A percentile compares a stretch with the other conserved stretches of the same genome.
phyloP scores from a whole-genome alignment of 2,329 filamentous ascomycete species.

The Ophiostoma piceae region DNA sequence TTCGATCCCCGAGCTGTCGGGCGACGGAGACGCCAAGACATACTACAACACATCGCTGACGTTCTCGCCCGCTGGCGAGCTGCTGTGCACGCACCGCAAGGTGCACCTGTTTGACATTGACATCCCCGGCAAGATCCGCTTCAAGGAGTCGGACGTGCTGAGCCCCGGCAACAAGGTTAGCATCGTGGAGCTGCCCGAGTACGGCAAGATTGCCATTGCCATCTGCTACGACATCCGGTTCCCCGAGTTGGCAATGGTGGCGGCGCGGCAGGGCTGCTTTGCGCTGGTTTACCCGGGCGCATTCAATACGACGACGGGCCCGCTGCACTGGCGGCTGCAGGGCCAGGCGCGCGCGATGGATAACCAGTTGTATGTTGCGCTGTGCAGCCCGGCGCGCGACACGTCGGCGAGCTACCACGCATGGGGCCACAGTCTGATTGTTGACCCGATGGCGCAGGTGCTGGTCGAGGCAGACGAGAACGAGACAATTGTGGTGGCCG shows the following conservation, averaged over 20 bases:
- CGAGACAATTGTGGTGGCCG: slow-evolving; percentile 70
- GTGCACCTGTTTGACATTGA: slow-evolving; percentile 97
- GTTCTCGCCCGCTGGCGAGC: slow-evolving; percentile 70
- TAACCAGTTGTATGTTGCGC: slow-evolving; percentile 78
- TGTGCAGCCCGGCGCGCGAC: slow-evolving; percentile 88
- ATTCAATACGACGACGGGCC: slow-evolving; percentile 91
- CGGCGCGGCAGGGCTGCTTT: slow-evolving; percentile 71
- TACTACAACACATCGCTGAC: slow-evolving; percentile 89
- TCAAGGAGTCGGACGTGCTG: slow-evolving; percentile 85
- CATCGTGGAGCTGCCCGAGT: slow-evolving; percentile 78
- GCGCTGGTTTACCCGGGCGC: slow-evolving; percentile 90
- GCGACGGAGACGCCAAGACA: slow-evolving; percentile 37
- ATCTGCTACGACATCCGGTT: slow-evolving; percentile 99
- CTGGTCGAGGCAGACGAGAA: slow-evolving; percentile 70
- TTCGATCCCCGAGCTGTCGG: slow-evolving; percentile 78
- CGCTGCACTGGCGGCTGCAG: slow-evolving; percentile 82
- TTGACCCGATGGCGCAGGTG: slow-evolving; percentile 82
- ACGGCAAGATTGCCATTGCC: slow-evolving; percentile 78
- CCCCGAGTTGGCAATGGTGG: slow-evolving; percentile 85
- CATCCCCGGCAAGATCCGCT: slow-evolving; percentile 90
- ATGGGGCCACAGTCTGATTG: slow-evolving; percentile 85
- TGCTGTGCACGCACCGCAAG: slow-evolving; percentile 87
- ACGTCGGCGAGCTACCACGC: slow-evolving; percentile 73
- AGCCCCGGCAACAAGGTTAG: slow-evolving; percentile 80
- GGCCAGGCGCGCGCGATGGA: slow-evolving; percentile 75